Percentiles rank a stretch among this genome's conserved stretches.
Conservation (phyloP, 305 asterid species). For the Fraxinus velutina region DNA sequence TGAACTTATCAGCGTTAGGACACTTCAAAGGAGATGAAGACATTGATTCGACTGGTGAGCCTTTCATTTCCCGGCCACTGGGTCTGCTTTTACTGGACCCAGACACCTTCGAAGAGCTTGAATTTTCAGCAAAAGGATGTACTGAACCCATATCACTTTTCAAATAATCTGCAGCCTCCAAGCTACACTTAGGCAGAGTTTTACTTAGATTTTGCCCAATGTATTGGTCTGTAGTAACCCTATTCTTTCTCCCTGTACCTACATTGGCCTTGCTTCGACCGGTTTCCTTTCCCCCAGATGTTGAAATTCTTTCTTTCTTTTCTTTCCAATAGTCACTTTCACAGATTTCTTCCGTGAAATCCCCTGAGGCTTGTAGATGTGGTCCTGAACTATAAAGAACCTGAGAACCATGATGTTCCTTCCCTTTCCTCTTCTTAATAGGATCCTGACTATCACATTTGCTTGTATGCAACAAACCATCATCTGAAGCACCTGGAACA, state of each 20-base stretch:
- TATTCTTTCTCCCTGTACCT: slow-evolving; percentile 40
- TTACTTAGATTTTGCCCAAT: slow-evolving; percentile 38
- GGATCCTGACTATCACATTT: slow-evolving; percentile 44
- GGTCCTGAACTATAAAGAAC: slow-evolving; percentile 28
- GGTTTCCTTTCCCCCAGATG: slow-evolving; percentile 53
- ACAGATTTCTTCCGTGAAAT: slow-evolving; percentile 37
- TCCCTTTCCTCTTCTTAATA: slow-evolving; percentile 56
- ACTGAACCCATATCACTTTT: slow-evolving; percentile 52
- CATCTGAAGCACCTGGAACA: slow-evolving; percentile 37
- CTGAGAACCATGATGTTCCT: slow-evolving; percentile 31
- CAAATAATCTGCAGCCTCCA: slow-evolving; percentile 42
- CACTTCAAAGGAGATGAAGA: slow-evolving; percentile 85
- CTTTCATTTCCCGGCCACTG: slow-evolving; percentile 61
- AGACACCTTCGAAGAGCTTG: slow-evolving; percentile 91
- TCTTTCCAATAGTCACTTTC: slow-evolving; percentile 54
- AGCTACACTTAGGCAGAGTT: slow-evolving; percentile 29
- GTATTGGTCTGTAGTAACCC: slow-evolving; percentile 37
- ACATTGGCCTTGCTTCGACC: slow-evolving; percentile 33
- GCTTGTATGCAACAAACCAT: slow-evolving; percentile 38
- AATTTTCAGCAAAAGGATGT: slow-evolving; percentile 75
- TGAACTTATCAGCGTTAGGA: slow-evolving; percentile 38
- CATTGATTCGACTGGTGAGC: slow-evolving; percentile 90
- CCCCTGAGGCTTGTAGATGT: slow-evolving; percentile 40
- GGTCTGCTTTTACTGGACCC: slow-evolving; percentile 67
- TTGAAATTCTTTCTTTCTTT: slow-evolving; percentile 69